Base-by-base conservation (phyloP, 2,329 filamentous ascomycete species). In the Aspergillus spinulosporus region DNA sequence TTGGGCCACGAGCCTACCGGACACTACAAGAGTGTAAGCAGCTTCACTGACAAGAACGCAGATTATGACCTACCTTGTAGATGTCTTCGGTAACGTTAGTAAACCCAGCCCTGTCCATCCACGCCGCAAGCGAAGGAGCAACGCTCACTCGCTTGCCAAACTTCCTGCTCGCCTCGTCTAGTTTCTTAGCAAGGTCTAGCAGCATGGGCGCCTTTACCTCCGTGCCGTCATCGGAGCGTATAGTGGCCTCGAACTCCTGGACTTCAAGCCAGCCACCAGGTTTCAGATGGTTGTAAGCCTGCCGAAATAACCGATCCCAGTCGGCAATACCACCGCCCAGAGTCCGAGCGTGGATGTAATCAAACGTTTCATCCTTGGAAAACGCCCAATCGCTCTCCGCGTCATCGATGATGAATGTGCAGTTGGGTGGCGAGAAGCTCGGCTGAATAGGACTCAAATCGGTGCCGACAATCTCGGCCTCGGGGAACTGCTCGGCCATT, bases 351-450 rank as follows among this genome's bases (percentile, higher is more conserved):
- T 75, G 74, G 39, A 77, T 73, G 53, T 69, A 75, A 53, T 77
- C 74, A 49, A 77, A 77, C 0, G 63, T 45, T 44, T 71, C 67
- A 3, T 72, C 62, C 63, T 75, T 64, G 63, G 65, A 60, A 47
- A 72, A 76, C 0, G 71, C 64, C 74, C 74, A 76, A 26, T 74
- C 71, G 46, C 70, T 69, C 59, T 76, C 74, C 4, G 67, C 70
- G 34, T 76, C 74, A 37, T 76, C 74, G 28, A 77, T 79, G n/a
- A 77, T 75, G 59, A 83, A 83, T 6, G 69, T 66, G 3, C 81
- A 72, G 51, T 84, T 83, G 0, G 78, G 72, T 2, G 80, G 80
- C 3, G 81, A 76, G 63, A 66, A 73, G 57, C 50, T 65, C 1
- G 71, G 69, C 57, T 70, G 74, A 60, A 70, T 75, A 14, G 65